Evolutionary conservation across 441 rosid species (phyloP), one percentile per base, ranked within the genome.

Genomic region (Rhodomyrtus psidioides): DNA sequence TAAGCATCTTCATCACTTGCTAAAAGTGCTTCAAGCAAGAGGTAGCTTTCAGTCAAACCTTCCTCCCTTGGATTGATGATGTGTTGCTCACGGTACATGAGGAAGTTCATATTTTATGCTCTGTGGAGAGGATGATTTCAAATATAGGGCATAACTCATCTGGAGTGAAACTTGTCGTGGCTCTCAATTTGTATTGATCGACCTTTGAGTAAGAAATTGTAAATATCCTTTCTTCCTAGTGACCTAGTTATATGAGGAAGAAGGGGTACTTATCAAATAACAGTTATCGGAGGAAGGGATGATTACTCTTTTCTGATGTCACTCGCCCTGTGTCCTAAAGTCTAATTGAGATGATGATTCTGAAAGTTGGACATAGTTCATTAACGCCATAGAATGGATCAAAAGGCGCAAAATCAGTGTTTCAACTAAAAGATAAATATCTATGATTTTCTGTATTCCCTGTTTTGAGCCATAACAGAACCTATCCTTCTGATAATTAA

Each of bases 11-110:
- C 86, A 86, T 89, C 89, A 92, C 62, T 87, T 95, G 83, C 87
- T 95, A 83, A 93, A 86, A 51, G 90, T 95, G 86, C 96, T 94
- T 87, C 92, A 56, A 84, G 89, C 92, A 74, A 94, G 91, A 93
- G 98, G 98, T 95, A 84, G 53, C 60, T 34, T 10, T 34, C 5
- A 28, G 42, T 60, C 34, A 59, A 53, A 84, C 15, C 49, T 49
- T 54, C 16, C 44, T 62, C 44, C 75, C 75, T 62, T 30, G 24
- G 46, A 62, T 62, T 62, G 76, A 65, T 60, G 42, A 60, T 65
- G 46, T 65, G 76, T 34, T 65, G 76, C 26, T 30, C 46, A 60
- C 9, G 42, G 44, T 30, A 9, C 46, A 30, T 10, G 60, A 56
- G 28, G 60, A 56, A 4, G 27, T 56, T 34, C 7, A 34, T 34